A percentile compares a stretch with the other conserved stretches of the same genome.
Conservation (phyloP, 257 asterid genomes). For the Thymus mandschuricus region DNA sequence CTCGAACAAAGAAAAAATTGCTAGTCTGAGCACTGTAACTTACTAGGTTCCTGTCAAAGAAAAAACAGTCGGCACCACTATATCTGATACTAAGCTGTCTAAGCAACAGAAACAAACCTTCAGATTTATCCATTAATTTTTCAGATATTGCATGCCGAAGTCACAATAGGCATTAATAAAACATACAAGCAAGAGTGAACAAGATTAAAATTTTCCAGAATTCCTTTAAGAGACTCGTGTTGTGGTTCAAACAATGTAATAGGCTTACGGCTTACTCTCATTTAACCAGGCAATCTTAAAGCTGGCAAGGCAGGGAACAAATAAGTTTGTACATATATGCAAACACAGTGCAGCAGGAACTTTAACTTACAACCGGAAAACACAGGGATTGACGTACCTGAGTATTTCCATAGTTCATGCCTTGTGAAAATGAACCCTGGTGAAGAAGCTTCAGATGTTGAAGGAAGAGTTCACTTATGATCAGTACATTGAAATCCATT, state of each 20-base stretch:
- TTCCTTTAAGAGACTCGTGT: not conserved
- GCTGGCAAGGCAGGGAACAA: not conserved
- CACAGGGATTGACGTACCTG: conserved; percentile 51
- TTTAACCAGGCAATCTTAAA: conserved; percentile 4
- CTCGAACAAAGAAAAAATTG: not conserved
- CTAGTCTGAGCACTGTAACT: not conserved
- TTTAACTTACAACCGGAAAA: conserved; percentile 16
- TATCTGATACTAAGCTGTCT: not conserved
- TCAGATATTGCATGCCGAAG: not conserved
- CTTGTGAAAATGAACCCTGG: conserved; percentile 78
- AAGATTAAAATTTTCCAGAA: not conserved
- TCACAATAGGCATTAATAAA: not conserved
- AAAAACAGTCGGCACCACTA: not conserved
- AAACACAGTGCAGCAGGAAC: conserved; percentile 10
- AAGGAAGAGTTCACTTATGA: conserved; percentile 25
- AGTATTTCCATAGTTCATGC: conserved; percentile 66
- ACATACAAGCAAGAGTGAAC: not conserved
- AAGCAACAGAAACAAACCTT: not conserved
- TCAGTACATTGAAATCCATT: not conserved
- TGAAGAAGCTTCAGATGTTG: conserved; percentile 58
- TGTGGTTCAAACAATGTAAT: not conserved
- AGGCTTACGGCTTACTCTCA: not conserved
- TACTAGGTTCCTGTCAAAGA: not conserved
- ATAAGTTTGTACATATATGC: not conserved
- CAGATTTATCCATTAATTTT: conserved; percentile 3